A percentile compares a stretch with the other conserved stretches of the same genome.
These are phyloP conservation scores for Aspergillus persii DNA, from an alignment of 2,329 filamentous ascomycete genomes.

Conservation along the genomic window DNA sequence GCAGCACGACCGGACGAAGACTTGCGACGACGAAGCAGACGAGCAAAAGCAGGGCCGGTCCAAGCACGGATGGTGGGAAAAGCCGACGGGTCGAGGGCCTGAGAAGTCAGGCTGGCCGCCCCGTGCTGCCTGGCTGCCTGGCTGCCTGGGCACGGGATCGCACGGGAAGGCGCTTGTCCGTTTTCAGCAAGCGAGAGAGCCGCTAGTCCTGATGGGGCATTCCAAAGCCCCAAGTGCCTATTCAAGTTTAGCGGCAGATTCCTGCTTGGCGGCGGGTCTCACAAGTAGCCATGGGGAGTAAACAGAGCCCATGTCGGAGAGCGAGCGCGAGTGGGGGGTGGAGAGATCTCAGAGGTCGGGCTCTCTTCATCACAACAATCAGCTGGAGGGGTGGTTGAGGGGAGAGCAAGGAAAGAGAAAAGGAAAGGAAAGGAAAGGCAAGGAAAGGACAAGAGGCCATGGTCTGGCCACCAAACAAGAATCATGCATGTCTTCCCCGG, in stretches of 20 bases:
- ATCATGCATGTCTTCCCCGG: not conserved
- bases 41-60: not conserved
- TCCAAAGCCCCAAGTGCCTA: constrained; percentile 4
- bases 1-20: too few species aligned
- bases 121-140: not conserved
- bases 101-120: constrained; percentile 10
- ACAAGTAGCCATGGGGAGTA: not conserved
- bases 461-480: not conserved
- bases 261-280: not conserved
- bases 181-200: constrained; percentile 6
- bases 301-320: not conserved
- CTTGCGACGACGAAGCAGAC: not conserved
- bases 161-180: constrained; percentile 7
- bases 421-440: not conserved
- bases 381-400: not conserved
- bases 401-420: not conserved
- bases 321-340: not conserved
- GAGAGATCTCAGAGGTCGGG: not conserved
- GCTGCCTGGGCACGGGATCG: constrained; percentile 6
- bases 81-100: constrained; percentile 8
- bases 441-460: not conserved
- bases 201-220: constrained; percentile 8
- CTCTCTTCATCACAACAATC: not conserved
- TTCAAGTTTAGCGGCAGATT: constrained; percentile 8
- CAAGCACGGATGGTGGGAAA: not conserved